Percentiles rank a stretch among this genome's conserved stretches.
Evolutionary conservation across 106 monocot species (phyloP).

Genomic region (Acanthochlamys bracteata): DNA sequence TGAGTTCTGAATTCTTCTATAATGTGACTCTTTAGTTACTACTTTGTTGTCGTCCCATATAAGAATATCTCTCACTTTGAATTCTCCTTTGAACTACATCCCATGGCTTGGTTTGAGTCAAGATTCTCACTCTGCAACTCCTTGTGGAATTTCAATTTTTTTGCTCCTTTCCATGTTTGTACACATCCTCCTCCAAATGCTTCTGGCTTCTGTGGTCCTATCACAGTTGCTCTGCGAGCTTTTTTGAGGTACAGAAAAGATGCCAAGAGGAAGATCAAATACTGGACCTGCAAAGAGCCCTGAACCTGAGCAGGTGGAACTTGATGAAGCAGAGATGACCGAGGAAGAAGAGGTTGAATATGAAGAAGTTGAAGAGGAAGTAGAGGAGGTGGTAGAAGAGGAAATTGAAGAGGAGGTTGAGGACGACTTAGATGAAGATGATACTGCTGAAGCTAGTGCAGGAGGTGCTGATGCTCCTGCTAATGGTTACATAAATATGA

Average conservation of each 20-base stretch:
- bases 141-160: constrained; percentile 57
- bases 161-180: constrained; percentile 33
- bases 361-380: constrained; percentile 22
- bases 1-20: constrained; percentile 21
- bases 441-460: constrained; percentile 1
- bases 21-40: constrained; percentile 42
- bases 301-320: constrained; percentile 45
- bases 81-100: constrained; percentile 39
- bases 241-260: constrained; percentile 43
- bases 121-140: constrained; percentile 58
- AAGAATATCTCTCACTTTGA: constrained; percentile 27
- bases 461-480: constrained; percentile 8
- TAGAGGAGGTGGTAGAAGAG: constrained; percentile 34
- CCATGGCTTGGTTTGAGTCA: constrained; percentile 38
- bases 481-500: neutral
- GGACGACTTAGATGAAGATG: constrained; percentile 26
- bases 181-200: constrained; percentile 49
- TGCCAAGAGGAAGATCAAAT: constrained; percentile 51
- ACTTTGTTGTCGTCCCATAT: constrained; percentile 37
- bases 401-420: constrained; percentile 30
- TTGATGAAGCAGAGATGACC: constrained; percentile 42
- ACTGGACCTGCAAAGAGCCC: constrained; percentile 35
- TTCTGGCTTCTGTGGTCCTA: constrained; percentile 60
- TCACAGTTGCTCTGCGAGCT: constrained; percentile 65
- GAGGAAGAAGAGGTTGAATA: constrained; percentile 32